Evolutionary conservation across 352 stramenopile genomes (phyloP), one percentile per base, ranked within the genome.

Genomic region (Globisporangium acanthophoron): DNA sequence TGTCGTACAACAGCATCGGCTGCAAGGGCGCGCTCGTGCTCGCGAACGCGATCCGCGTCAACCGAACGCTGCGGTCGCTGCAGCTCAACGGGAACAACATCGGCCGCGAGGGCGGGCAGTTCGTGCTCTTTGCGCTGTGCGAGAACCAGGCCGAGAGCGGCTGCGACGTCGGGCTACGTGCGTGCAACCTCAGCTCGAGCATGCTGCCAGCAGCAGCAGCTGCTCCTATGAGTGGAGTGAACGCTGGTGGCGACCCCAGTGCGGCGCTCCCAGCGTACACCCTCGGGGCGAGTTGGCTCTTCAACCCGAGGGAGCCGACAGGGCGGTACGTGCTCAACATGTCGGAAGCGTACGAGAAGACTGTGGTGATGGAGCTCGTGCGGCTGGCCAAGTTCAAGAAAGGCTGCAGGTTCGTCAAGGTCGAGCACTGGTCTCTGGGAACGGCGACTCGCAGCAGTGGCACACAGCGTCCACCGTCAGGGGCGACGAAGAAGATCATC

Each of bases 11-110:
- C 63, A 92, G 80, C 51, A 74, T 93, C 8, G 81, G 79, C 5
- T 84, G 76, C 44, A 86, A 87, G 47, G 84, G 81, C 2, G 81
- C 84, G 16, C 69, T 87, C 61, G 80, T 90, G 47, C 62, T 93
- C 5, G 84, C 81, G 21, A 84, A 80, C 24, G 81, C 80, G 4
- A 65, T 90, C 3, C 78, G 80, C 11, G 67, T 67, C 3, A 93
- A 83, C 27, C 62, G 65, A 2, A 82, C 82, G n/a, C 59, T 93
- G 15, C 69, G 76, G 0, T 76, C 64, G 18, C 67, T 94, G 24
- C 69, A 80, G 39, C 59, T 94, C n/a, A 87, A 90, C 56, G 84
- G 84, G 21, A 93, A 93, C 50, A 88, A 74, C 46, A 78, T 92
- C 41, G 78, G 79, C 20, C 64, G 74, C 35, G 81, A 91, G 68